Evolutionary conservation across 495 filamentous ascomycete genomes (phyloP).

Genomic region (Penicillium coffeae): DNA sequence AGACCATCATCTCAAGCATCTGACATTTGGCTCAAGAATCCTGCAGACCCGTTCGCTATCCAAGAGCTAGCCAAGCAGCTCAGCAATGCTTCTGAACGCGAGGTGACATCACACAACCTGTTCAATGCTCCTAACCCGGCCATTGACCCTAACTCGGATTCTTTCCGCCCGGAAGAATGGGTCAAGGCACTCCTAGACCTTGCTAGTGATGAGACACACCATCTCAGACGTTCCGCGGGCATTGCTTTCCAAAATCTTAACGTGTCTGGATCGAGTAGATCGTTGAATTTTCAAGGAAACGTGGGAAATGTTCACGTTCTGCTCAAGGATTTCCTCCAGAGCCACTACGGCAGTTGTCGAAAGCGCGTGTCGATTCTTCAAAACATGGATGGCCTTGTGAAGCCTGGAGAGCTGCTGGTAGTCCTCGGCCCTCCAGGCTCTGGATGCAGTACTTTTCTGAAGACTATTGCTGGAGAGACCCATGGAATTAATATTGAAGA

Average conservation of each 20-base stretch:
- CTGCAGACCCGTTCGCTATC: too few species aligned
- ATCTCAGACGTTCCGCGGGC: slow-evolving; percentile 28
- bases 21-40: too few species aligned
- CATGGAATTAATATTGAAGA: slow-evolving; percentile 59
- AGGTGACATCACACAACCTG: background rate
- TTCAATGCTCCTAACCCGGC: background rate
- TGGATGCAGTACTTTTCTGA: slow-evolving; percentile 68
- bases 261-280: slow-evolving; percentile 68
- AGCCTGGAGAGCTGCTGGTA: slow-evolving; percentile 69
- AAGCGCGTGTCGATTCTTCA: slow-evolving; percentile 52
- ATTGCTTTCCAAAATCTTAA: slow-evolving; percentile 57
- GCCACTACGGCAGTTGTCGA: background rate
- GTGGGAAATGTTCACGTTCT: slow-evolving; percentile 61
- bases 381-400: slow-evolving; percentile 69
- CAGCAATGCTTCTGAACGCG: background rate
- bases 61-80: background rate
- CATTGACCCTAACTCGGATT: background rate
- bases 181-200: background rate
- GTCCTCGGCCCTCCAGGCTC: slow-evolving; percentile 67
- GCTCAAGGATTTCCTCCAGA: slow-evolving; percentile 37
- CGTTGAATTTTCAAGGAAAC: slow-evolving; percentile 73
- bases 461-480: slow-evolving; percentile 65
- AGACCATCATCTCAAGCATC: too few species aligned
- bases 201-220: background rate
- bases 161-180: slow-evolving; percentile 1